Conservation (phyloP, 169 alveolate genomes). For the Fabrea salina region DNA sequence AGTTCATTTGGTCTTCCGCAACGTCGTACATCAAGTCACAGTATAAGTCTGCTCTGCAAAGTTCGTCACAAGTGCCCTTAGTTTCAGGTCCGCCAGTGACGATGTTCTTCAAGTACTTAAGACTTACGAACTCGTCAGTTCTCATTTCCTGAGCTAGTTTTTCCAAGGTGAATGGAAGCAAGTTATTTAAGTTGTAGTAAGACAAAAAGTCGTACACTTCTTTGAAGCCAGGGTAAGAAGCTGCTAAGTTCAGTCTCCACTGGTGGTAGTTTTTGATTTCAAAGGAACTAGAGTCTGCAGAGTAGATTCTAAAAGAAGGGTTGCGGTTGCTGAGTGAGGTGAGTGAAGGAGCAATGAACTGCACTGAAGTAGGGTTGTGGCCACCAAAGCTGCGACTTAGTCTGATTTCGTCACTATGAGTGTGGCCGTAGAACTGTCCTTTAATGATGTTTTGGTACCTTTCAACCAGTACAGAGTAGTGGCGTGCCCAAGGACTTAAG, state of each 20-base stretch:
- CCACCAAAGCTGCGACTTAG: neutral
- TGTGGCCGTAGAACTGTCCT: conserved; percentile 29
- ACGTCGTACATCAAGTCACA: conserved; percentile 11
- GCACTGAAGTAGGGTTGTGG: conserved; percentile 6
- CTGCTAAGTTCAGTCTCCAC: conserved; percentile 13
- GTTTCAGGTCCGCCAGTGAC: conserved; percentile 8
- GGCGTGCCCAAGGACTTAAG: conserved; percentile 7
- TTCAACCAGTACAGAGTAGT: conserved; percentile 12
- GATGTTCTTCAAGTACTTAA: neutral
- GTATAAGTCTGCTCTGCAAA: neutral
- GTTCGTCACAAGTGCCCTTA: conserved; percentile 5
- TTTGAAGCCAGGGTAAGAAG: neutral
- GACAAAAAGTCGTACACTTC: conserved; percentile 11
- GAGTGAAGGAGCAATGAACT: conserved; percentile 8
- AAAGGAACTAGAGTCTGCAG: conserved; percentile 48
- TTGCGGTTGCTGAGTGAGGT: conserved; percentile 16
- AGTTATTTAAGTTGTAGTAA: neutral
- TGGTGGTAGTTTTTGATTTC: neutral
- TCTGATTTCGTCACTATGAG: conserved; percentile 8
- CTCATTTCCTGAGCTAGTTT: neutral
- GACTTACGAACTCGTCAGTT: neutral
- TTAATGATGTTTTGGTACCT: conserved; percentile 11
- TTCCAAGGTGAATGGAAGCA: neutral
- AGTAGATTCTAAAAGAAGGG: conserved; percentile 64
- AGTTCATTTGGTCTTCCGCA: neutral